phyloP scores from a whole-genome alignment of 805 yeast species.

The Metschnikowia picachoensis region DNA sequence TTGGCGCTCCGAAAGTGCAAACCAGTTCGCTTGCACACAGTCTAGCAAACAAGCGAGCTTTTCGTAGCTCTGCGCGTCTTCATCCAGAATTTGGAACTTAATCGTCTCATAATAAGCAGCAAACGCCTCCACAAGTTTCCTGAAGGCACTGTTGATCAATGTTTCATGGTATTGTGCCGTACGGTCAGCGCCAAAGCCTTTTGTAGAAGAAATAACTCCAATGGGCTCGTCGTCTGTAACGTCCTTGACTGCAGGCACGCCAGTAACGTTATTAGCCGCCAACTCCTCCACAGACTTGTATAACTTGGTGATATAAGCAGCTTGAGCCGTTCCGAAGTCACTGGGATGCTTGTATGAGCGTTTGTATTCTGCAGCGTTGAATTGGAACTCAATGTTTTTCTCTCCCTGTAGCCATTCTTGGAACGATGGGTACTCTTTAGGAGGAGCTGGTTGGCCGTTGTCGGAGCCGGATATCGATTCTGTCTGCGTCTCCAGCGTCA shows the following conservation, averaged over 20 bases:
- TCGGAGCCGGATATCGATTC: slow-evolving; percentile 23
- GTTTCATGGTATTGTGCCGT: slow-evolving; percentile 4
- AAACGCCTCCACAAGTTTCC: slow-evolving; percentile 27
- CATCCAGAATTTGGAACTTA: slow-evolving; percentile 18
- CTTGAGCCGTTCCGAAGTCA: slow-evolving; percentile 40
- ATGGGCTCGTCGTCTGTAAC: slow-evolving; percentile 25
- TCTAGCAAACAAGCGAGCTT: slow-evolving; percentile 52
- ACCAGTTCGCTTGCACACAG: slow-evolving; percentile 53
- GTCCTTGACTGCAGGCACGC: neutral
- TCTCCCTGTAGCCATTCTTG: slow-evolving; percentile 44
- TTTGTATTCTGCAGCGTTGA: slow-evolving; percentile 39
- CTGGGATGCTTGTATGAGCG: slow-evolving; percentile 28
- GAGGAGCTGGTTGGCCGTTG: slow-evolving; percentile 3
- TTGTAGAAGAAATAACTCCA: slow-evolving; percentile 29
- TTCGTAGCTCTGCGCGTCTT: slow-evolving; percentile 23
- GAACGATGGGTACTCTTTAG: slow-evolving; percentile 36
- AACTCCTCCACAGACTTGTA: slow-evolving; percentile 50
- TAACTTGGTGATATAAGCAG: slow-evolving; percentile 44
- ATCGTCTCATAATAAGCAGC: slow-evolving; percentile 25
- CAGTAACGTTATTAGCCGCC: slow-evolving; percentile 15
- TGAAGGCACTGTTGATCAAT: slow-evolving; percentile 25
- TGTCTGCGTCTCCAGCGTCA: slow-evolving; percentile 24
- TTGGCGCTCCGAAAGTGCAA: slow-evolving; percentile 33
- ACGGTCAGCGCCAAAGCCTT: slow-evolving; percentile 13
- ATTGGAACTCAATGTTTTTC: slow-evolving; percentile 34